phyloP scores from a whole-genome alignment of 768 basidiomycete species.

The Sarcomyxa edulis region DNA sequence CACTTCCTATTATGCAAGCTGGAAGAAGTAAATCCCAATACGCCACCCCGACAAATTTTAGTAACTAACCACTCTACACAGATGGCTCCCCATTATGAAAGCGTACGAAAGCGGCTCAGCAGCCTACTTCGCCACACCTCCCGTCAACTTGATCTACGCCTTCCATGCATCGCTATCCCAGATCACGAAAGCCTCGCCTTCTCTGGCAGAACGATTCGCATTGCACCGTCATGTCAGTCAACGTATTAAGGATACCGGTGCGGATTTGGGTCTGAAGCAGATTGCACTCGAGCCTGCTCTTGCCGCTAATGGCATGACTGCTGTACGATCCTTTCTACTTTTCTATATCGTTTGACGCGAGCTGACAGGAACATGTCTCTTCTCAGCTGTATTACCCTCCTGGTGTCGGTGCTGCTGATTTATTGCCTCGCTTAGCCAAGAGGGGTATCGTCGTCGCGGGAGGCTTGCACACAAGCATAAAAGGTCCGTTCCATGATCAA shows the following conservation, averaged over 20 bases:
- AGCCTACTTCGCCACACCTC: conserved; percentile 93
- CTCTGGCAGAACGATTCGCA: conserved; percentile 74
- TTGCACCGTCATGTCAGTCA: conserved; percentile 66
- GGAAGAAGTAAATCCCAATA: conserved; percentile 59
- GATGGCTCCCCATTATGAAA: conserved; percentile 92
- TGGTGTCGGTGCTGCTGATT: conserved; percentile 69
- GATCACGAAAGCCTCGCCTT: conserved; percentile 58
- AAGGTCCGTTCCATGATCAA: conserved; percentile 42
- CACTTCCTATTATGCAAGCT: conserved; percentile 81
- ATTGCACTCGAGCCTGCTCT: conserved; percentile 57
- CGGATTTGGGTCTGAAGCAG: conserved; percentile 65
- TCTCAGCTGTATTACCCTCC: conserved; percentile 76
- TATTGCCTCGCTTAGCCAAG: conserved; percentile 69
- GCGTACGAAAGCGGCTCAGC: conserved; percentile 80
- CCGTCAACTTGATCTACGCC: conserved; percentile 91
- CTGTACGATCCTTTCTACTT: conserved; percentile 36
- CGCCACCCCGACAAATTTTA: neutral
- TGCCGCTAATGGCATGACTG: conserved; percentile 94
- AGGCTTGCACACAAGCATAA: conserved; percentile 80
- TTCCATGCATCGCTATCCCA: conserved; percentile 74
- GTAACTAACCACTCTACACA: conserved; percentile 16
- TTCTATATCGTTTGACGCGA: conserved; percentile 1
- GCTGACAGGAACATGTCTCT: neutral
- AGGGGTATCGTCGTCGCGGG: conserved; percentile 80
- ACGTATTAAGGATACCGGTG: conserved; percentile 63